phyloP scores from a whole-genome alignment of 257 asterid species.

The Plantago ovata region DNA sequence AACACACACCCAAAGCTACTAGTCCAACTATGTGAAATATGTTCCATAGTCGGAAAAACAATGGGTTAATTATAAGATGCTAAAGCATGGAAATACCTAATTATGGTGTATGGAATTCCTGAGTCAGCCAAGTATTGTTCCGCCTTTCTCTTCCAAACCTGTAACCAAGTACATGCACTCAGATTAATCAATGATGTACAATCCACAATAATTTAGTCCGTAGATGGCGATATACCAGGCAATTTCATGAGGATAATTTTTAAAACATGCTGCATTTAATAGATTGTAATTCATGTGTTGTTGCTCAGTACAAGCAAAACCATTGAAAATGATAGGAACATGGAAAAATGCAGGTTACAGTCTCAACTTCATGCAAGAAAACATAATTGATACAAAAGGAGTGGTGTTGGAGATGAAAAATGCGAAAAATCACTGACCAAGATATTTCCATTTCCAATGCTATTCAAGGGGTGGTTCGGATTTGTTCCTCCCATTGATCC shows the following conservation, averaged over 20 bases:
- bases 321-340: not conserved
- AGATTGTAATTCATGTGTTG: not conserved
- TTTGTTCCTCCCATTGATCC: slow-evolving; percentile 98
- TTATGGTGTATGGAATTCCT: slow-evolving; percentile 86
- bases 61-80: not conserved
- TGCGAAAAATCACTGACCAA: slow-evolving; percentile 46
- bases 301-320: not conserved
- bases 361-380: not conserved
- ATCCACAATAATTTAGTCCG: not conserved
- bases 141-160: slow-evolving; percentile 95
- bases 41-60: not conserved
- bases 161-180: slow-evolving; percentile 6
- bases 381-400: not conserved
- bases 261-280: not conserved
- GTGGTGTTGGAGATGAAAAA: not conserved
- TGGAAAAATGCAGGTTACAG: not conserved
- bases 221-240: not conserved
- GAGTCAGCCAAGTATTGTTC: slow-evolving; percentile 90
- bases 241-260: not conserved
- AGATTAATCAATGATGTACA: not conserved
- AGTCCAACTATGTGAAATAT: too few species aligned
- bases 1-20: too few species aligned
- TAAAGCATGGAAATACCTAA: slow-evolving; percentile 44
- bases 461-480: slow-evolving; percentile 69
- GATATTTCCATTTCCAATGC: slow-evolving; percentile 86